Percentiles rank a stretch among this genome's conserved stretches.
phyloP scores from a whole-genome alignment of 768 basidiomycete species.

The Floccularia luteovirens region DNA sequence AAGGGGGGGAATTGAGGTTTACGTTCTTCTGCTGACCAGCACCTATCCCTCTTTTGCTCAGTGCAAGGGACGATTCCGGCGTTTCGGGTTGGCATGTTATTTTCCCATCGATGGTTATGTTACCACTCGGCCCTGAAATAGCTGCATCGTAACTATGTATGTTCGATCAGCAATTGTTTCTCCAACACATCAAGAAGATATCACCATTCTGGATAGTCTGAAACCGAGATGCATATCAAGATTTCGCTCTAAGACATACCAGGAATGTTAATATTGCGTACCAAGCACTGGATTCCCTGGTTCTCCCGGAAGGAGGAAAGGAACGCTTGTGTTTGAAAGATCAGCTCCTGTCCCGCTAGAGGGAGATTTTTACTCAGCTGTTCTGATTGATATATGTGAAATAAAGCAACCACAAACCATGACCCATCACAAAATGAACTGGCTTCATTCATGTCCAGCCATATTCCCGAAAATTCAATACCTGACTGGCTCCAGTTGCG shows the following conservation, averaged over 20 bases:
- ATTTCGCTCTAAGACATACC: not conserved
- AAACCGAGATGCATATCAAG: slow-evolving; percentile 1
- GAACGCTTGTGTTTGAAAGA: slow-evolving; percentile 42
- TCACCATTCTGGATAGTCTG: slow-evolving; percentile 65
- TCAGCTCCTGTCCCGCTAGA: slow-evolving; percentile 42
- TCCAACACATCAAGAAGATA: not conserved
- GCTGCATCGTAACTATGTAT: slow-evolving; percentile 49
- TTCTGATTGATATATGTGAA: not conserved
- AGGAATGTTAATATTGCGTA: not conserved
- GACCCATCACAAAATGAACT: slow-evolving; percentile 27
- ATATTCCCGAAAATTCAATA: slow-evolving; percentile 22
- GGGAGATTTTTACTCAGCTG: not conserved
- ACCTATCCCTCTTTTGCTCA: slow-evolving; percentile 39
- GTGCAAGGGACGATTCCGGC: slow-evolving; percentile 8
- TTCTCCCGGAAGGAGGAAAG: slow-evolving; percentile 51
- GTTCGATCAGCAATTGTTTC: not conserved
- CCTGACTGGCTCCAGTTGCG: slow-evolving; percentile 20
- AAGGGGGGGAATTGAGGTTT: slow-evolving; percentile 53
- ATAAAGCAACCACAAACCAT: slow-evolving; percentile 15
- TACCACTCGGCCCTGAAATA: slow-evolving; percentile 62
- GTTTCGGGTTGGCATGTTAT: slow-evolving; percentile 35
- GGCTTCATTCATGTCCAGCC: slow-evolving; percentile 27
- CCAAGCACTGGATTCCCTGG: slow-evolving; percentile 39
- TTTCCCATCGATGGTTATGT: slow-evolving; percentile 64
- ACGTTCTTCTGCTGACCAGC: slow-evolving; percentile 38